phyloP scores from a whole-genome alignment of 331 rosid genomes.

The Malus hybrid region DNA sequence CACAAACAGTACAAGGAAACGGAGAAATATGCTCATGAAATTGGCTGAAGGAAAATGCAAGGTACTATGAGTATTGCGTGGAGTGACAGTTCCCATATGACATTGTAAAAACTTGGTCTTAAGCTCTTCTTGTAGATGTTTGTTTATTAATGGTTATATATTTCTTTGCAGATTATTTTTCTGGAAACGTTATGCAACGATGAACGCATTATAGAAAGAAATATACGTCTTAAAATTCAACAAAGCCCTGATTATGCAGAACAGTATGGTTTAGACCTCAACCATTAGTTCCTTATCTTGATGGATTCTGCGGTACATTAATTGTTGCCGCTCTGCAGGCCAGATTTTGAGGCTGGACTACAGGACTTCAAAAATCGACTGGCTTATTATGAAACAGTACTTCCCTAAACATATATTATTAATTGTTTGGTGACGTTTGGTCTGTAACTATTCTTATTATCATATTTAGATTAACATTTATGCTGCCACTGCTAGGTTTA shows the following conservation, averaged over 20 bases:
- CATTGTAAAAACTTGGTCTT: conserved; percentile 4
- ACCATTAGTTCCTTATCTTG: conserved; percentile 15
- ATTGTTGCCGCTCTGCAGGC: conserved; percentile 51
- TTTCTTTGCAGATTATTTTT: conserved; percentile 65
- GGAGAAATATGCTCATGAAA: conserved; percentile 97
- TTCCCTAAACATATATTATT: conserved; percentile 15
- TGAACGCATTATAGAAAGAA: conserved; percentile 80
- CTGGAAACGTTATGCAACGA: conserved; percentile 97
- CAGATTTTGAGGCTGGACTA: conserved; percentile 88
- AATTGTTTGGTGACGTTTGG: conserved; percentile 13
- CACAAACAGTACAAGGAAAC: conserved; percentile 71
- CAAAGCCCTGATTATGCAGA: conserved; percentile 99
- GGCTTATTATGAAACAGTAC: conserved; percentile 74
- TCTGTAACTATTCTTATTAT: background rate
- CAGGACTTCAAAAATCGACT: conserved; percentile 82
- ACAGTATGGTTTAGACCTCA: conserved; percentile 56
- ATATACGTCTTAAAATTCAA: conserved; percentile 92
- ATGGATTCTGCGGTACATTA: conserved; percentile 2
- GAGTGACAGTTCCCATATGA: conserved; percentile 11
- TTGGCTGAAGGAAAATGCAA: conserved; percentile 97
- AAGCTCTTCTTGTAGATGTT: conserved; percentile 10
- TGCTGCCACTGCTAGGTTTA: conserved; percentile 50
- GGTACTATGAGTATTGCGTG: conserved; percentile 37
- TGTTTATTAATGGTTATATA: background rate
- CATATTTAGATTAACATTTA: conserved; percentile 11